These are phyloP conservation scores for Mucor irregularis DNA, from an alignment of 371 early-diverging fungal species.

Conservation along the genomic window DNA sequence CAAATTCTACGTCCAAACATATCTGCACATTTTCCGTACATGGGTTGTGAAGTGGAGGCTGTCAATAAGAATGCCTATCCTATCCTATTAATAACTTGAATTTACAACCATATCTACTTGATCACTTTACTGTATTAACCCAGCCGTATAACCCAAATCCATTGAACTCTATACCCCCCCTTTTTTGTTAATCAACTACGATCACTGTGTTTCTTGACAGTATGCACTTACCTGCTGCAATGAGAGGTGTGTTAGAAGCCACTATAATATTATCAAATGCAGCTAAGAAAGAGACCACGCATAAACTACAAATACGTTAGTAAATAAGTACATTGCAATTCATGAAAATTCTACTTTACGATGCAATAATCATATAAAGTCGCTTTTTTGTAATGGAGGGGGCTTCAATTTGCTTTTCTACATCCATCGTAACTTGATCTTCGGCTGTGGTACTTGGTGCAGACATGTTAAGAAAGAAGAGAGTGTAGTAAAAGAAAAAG, in stretches of 20 bases:
- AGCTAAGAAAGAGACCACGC: constrained; percentile 40
- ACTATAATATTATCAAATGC: constrained; percentile 47
- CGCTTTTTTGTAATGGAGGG: neutral
- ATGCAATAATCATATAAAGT: constrained; percentile 9
- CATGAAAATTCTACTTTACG: constrained; percentile 7
- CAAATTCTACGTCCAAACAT: constrained; percentile 68
- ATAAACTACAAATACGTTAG: constrained; percentile 22
- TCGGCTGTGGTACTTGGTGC: neutral
- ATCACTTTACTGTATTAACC: constrained; percentile 38
- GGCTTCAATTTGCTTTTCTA: neutral
- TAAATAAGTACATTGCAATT: neutral
- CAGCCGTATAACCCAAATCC: constrained; percentile 39
- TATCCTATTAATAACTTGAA: neutral
- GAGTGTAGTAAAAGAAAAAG: neutral
- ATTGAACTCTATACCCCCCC: constrained; percentile 39
- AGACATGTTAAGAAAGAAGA: neutral
- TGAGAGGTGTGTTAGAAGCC: constrained; percentile 36
- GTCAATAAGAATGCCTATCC: constrained; percentile 43
- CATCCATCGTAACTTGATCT: no score
- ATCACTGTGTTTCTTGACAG: no score
- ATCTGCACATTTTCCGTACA: constrained; percentile 65
- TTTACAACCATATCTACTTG: neutral
- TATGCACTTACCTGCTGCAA: constrained; percentile 31
- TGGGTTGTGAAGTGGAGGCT: constrained; percentile 57
- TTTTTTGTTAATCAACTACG: no score